These are phyloP conservation scores for Epichloe coenophiala DNA, from an alignment of 2,329 filamentous ascomycete species.

Conservation along the genomic window DNA sequence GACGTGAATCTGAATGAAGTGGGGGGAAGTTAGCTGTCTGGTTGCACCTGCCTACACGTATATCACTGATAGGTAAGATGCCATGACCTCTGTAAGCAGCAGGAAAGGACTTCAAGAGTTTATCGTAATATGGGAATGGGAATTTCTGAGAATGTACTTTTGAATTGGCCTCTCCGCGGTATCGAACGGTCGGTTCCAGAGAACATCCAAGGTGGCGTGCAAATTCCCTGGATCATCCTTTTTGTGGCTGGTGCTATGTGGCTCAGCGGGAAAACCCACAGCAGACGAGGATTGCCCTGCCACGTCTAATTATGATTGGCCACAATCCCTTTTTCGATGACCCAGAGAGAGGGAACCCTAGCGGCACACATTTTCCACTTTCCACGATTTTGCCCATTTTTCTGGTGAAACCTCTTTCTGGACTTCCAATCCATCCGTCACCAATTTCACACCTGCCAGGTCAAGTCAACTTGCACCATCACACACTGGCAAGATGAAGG, in stretches of 20 bases:
- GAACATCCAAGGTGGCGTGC: neutral
- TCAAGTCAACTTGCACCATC: constrained; percentile 32
- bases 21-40: too few species aligned
- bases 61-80: too few species aligned
- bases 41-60: too few species aligned
- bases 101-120: neutral
- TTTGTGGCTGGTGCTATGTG: constrained; percentile 3
- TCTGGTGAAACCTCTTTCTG: constrained; percentile 12
- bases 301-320: constrained; percentile 19
- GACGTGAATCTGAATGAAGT: too few species aligned
- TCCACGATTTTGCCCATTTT: constrained; percentile 25
- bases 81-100: too few species aligned
- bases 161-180: too few species aligned
- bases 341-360: constrained; percentile 22
- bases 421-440: constrained; percentile 13
- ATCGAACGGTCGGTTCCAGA: too few species aligned
- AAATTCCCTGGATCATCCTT: neutral
- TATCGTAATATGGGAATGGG: too few species aligned
- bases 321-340: neutral
- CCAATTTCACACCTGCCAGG: constrained; percentile 25
- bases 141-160: too few species aligned
- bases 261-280: neutral
- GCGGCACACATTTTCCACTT: constrained; percentile 29
- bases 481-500: constrained; percentile 36
- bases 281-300: neutral